Conservation (phyloP, 345 rosid species). For the Cardamine occulta region DNA sequence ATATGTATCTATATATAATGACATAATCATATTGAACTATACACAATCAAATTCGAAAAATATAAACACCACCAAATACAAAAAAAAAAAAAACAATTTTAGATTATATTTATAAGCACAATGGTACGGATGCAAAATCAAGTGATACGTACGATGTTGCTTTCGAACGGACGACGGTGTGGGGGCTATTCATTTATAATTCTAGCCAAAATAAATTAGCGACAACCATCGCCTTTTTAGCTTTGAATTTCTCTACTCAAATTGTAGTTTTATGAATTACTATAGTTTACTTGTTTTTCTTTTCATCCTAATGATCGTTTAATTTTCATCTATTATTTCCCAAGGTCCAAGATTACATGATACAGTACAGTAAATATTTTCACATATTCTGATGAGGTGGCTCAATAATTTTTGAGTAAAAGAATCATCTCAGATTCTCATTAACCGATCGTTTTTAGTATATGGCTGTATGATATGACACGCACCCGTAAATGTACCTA, state of each 20-base stretch:
- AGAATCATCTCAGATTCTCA: neutral
- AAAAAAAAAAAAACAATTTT: neutral
- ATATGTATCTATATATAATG: constrained; percentile 3
- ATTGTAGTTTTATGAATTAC: neutral
- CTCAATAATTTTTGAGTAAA: neutral
- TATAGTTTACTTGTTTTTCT: neutral
- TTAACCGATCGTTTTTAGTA: neutral
- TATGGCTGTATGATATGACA: constrained; percentile 1
- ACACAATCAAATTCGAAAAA: neutral
- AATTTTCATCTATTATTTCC: neutral
- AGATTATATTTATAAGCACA: constrained; percentile 6
- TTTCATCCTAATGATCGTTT: neutral
- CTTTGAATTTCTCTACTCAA: neutral
- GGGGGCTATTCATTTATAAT: constrained; percentile 24
- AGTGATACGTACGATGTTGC: constrained; percentile 28
- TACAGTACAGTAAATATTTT: neutral
- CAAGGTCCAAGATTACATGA: neutral
- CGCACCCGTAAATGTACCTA: neutral
- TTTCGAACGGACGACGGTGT: constrained; percentile 26
- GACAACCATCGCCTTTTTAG: constrained; percentile 12
- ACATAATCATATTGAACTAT: neutral
- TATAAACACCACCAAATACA: neutral
- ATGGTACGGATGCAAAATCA: constrained; percentile 20
- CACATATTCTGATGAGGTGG: neutral
- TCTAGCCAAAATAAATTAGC: neutral